Evolutionary conservation across 2,329 filamentous ascomycete species (phyloP).

Genomic region (Aspergillus latus): DNA sequence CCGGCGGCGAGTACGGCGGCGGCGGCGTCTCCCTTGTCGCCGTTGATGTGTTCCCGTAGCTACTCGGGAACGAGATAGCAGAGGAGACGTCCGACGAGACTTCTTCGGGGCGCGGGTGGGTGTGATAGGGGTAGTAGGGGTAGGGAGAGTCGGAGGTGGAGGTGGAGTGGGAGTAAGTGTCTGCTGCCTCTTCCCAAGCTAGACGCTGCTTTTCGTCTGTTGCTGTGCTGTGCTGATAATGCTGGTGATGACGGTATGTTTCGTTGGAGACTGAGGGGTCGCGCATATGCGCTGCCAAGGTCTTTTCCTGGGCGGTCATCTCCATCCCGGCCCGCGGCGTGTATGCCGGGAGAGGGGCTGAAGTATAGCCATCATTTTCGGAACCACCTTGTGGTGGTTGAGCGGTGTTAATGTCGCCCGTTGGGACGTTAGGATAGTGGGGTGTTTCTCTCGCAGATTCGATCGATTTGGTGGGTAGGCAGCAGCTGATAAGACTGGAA

Average conservation of each 20-base stretch:
- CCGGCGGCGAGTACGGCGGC: constrained; percentile 40
- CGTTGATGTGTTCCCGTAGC: constrained; percentile 46
- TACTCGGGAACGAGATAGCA: constrained; percentile 43
- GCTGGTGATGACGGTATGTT: background rate
- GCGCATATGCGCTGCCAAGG: constrained; percentile 35
- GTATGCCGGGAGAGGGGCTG: constrained; percentile 42
- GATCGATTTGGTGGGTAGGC: constrained; percentile 4
- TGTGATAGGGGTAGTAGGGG: constrained; percentile 4
- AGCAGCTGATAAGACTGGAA: constrained; percentile 8
- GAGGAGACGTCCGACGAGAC: constrained; percentile 42
- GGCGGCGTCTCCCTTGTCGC: constrained; percentile 45
- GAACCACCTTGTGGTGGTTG: background rate
- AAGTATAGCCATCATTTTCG: constrained; percentile 31
- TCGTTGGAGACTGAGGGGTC: constrained; percentile 31
- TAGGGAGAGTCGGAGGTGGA: background rate
- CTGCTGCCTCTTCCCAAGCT: constrained; percentile 22
- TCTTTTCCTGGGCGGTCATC: constrained; percentile 42
- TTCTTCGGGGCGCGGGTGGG: constrained; percentile 24
- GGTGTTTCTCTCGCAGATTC: background rate
- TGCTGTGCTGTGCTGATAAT: background rate
- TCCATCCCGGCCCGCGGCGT: constrained; percentile 35
- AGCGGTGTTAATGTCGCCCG: background rate
- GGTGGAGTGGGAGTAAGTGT: background rate
- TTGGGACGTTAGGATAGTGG: constrained; percentile 4
- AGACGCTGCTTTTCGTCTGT: constrained; percentile 35